Percentiles rank a stretch among this genome's conserved stretches.
Conservation (phyloP, 257 asterid genomes). For the Przewalskia tangutica region DNA sequence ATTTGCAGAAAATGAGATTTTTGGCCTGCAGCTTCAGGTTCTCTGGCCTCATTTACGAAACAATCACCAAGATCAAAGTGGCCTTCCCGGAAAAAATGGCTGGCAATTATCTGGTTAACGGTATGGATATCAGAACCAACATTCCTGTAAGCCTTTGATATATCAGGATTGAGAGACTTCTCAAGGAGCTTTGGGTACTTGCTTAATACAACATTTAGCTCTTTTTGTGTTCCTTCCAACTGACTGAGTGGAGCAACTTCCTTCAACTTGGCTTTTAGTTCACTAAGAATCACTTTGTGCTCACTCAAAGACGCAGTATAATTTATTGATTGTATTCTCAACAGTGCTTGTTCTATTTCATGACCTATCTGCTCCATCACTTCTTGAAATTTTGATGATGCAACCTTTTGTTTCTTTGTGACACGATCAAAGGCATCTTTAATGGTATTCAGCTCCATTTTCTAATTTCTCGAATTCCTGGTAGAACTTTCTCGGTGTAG, state of each 20-base stretch:
- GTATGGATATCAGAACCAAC: slow-evolving; percentile 59
- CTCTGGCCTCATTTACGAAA: slow-evolving; percentile 48
- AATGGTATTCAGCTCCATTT: slow-evolving; percentile 75
- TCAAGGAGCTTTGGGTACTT: slow-evolving; percentile 76
- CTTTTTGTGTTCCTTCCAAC: slow-evolving; percentile 75
- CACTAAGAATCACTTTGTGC: slow-evolving; percentile 39
- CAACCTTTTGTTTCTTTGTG: slow-evolving; percentile 71
- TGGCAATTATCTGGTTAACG: slow-evolving; percentile 66
- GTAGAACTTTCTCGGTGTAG: slow-evolving; percentile 2
- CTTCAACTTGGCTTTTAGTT: slow-evolving; percentile 59
- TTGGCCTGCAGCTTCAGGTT: slow-evolving; percentile 38
- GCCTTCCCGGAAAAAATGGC: slow-evolving; percentile 81
- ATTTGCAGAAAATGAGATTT: slow-evolving; percentile 58
- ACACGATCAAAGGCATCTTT: slow-evolving; percentile 86
- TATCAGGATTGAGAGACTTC: slow-evolving; percentile 69
- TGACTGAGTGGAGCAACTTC: slow-evolving; percentile 63
- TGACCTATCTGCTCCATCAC: slow-evolving; percentile 50
- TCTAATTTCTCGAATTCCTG: slow-evolving; percentile 13
- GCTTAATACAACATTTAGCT: slow-evolving; percentile 62
- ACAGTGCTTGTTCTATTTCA: slow-evolving; percentile 66
- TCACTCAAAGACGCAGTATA: slow-evolving; percentile 36
- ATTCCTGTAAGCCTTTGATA: slow-evolving; percentile 75
- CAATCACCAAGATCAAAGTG: slow-evolving; percentile 75
- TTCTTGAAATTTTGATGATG: slow-evolving; percentile 74
- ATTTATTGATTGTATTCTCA: slow-evolving; percentile 39